Conservation (phyloP, 2,329 filamentous ascomycete species). For the Aspergillus aculeatus region DNA sequence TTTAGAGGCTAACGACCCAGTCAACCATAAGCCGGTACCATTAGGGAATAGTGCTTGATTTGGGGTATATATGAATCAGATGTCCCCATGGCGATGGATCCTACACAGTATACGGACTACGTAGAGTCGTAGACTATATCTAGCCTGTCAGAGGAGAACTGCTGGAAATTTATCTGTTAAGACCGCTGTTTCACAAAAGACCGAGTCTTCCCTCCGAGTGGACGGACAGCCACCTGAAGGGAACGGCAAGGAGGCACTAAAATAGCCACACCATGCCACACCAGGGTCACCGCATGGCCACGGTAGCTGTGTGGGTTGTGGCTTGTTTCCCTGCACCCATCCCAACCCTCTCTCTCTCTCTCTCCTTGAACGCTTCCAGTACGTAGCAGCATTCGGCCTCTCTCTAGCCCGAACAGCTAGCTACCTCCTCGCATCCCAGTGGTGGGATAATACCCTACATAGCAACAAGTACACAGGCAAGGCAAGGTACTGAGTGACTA, state of each 20-base stretch:
- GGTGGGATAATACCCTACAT: not conserved
- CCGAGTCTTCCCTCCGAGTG: not conserved
- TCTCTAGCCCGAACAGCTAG: too few species aligned
- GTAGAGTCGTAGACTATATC: too few species aligned
- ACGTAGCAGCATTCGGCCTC: too few species aligned
- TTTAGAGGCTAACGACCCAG: not conserved
- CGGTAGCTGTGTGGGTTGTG: not conserved
- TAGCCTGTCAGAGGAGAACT: not conserved
- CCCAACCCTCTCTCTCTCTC: not conserved
- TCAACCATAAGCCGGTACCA: not conserved
- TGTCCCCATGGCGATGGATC: not conserved
- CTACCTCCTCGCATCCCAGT: not conserved
- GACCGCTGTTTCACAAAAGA: slow-evolving; percentile 1
- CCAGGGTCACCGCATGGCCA: not conserved
- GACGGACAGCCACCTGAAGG: not conserved
- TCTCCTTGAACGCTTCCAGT: not conserved
- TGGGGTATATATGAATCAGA: not conserved
- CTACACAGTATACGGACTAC: too few species aligned
- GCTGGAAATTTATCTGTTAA: not conserved
- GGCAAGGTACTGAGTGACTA: not conserved
- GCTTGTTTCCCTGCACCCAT: not conserved
- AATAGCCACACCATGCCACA: slow-evolving; percentile 3
- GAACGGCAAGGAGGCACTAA: not conserved
- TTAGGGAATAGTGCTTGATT: not conserved
- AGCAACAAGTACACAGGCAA: not conserved